phyloP scores from a whole-genome alignment of 352 stramenopile genomes.

The Blastocystis sp. region DNA sequence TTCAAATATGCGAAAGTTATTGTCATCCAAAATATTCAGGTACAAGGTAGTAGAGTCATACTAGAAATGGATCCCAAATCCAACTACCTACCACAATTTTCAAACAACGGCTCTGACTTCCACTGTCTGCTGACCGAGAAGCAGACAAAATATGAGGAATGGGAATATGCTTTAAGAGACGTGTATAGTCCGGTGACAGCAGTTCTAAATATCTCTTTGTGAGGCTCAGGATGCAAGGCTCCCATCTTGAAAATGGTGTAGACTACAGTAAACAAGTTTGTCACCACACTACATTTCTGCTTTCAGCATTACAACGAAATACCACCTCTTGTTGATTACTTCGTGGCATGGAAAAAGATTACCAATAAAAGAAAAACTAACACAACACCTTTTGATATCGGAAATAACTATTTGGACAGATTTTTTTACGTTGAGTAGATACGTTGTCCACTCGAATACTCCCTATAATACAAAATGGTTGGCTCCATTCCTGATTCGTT shows the following conservation, averaged over 20 bases:
- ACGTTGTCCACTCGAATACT: background rate
- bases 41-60: background rate
- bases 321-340: background rate
- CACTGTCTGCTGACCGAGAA: background rate
- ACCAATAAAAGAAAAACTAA: too few species aligned
- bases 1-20: constrained; percentile 11
- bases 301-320: background rate
- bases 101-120: background rate
- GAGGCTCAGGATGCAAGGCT: background rate
- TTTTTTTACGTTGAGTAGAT: too few species aligned
- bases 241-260: background rate
- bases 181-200: background rate
- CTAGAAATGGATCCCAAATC: background rate
- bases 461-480: background rate
- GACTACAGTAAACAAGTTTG: background rate
- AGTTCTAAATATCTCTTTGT: constrained; percentile 3
- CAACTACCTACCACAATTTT: background rate
- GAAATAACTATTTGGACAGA: too few species aligned
- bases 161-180: background rate
- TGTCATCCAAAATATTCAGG: constrained; percentile 3
- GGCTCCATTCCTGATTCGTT: background rate
- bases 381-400: too few species aligned
- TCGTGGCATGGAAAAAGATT: too few species aligned
- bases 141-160: constrained; percentile 47
- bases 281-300: background rate